Conservation (phyloP, 2,329 filamentous ascomycete species). For the Fusarium sp. region DNA sequence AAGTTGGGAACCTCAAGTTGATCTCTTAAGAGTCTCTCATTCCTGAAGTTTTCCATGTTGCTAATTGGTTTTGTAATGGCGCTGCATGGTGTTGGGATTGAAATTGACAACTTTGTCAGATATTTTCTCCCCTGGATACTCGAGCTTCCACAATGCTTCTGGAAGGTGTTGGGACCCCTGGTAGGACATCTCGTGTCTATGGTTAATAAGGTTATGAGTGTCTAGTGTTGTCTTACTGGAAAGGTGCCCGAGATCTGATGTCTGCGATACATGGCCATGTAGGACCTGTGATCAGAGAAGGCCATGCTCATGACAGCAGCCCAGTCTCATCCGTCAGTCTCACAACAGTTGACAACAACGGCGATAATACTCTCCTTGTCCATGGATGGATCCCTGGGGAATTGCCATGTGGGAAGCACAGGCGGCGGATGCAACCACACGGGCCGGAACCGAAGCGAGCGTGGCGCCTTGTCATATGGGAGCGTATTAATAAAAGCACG, state of each 20-base stretch:
- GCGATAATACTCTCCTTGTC: neutral
- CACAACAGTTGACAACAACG: neutral
- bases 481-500: conserved; percentile 20
- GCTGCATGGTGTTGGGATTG: neutral
- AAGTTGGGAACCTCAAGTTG: neutral
- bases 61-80: neutral
- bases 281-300: neutral
- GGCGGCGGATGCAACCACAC: conserved; percentile 23
- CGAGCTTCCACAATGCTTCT: conserved; percentile 13
- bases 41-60: neutral
- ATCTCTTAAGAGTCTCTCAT: neutral
- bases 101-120: neutral
- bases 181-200: neutral
- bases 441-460: conserved; percentile 22
- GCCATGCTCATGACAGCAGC: neutral
- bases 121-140: neutral
- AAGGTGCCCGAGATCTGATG: neutral
- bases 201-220: neutral
- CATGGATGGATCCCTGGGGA: conserved; percentile 21
- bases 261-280: neutral
- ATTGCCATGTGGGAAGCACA: conserved; percentile 44
- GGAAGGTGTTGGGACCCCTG: conserved; percentile 16
- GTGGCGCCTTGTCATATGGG: conserved; percentile 11
- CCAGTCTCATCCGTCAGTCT: neutral
- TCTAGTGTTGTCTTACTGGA: neutral